Percentiles rank a stretch among this genome's conserved stretches.
Evolutionary conservation across 768 basidiomycete genomes (phyloP).

Genomic region (Ramaria rubella): DNA sequence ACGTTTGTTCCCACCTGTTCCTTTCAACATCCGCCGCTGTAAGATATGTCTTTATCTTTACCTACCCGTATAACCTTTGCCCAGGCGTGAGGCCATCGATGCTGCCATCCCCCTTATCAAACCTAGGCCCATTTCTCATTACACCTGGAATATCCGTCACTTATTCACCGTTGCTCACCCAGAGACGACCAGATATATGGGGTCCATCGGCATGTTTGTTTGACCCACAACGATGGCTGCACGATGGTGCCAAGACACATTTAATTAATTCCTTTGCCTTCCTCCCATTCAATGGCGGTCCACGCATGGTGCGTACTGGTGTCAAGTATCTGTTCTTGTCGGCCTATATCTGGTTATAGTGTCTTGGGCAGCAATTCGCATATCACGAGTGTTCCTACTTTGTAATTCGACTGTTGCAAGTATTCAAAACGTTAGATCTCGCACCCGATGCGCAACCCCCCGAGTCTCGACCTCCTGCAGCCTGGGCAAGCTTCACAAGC

Average conservation of each 20-base stretch:
- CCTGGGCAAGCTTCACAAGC: slow-evolving; percentile 6
- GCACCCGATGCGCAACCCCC: slow-evolving; percentile 15
- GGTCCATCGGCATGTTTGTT: slow-evolving; percentile 28
- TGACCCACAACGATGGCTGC: slow-evolving; percentile 30
- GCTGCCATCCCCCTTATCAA: slow-evolving; percentile 12
- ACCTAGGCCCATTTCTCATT: slow-evolving; percentile 10
- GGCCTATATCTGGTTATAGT: slow-evolving; percentile 1
- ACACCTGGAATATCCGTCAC: slow-evolving; percentile 19
- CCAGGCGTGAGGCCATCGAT: slow-evolving; percentile 12
- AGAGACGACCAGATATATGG: slow-evolving; percentile 27
- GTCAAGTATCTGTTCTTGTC: background rate
- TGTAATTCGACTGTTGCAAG: slow-evolving; percentile 19
- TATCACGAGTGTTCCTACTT: slow-evolving; percentile 21
- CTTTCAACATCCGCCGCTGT: slow-evolving; percentile 25
- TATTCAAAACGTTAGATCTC: slow-evolving; percentile 14
- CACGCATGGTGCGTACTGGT: slow-evolving; percentile 16
- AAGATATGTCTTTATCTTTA: background rate
- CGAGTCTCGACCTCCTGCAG: slow-evolving; percentile 13
- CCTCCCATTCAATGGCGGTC: slow-evolving; percentile 24
- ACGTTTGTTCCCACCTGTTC: slow-evolving; percentile 33
- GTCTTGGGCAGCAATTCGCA: slow-evolving; percentile 20
- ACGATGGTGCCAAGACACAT: slow-evolving; percentile 4
- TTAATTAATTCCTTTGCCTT: slow-evolving; percentile 18
- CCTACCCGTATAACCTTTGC: background rate
- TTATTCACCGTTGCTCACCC: slow-evolving; percentile 22